Conservation (phyloP, 2,329 filamentous ascomycete species). For the Beauveria bassiana region DNA sequence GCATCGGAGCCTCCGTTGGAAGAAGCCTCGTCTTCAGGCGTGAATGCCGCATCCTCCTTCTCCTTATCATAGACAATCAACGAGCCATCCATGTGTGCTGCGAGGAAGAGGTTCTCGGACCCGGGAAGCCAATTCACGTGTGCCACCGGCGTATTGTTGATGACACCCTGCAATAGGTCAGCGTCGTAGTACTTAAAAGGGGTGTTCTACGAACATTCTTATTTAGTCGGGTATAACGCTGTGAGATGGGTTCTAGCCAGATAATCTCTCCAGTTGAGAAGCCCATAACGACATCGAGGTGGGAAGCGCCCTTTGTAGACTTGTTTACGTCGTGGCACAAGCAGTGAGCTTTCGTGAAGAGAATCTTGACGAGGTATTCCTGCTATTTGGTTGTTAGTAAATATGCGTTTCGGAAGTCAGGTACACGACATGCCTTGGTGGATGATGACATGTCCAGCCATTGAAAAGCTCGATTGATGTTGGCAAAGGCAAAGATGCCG, state of each 20-base stretch:
- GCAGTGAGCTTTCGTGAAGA: slow-evolving; percentile 95
- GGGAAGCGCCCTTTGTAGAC: slow-evolving; percentile 67
- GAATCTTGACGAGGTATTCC: slow-evolving; percentile 88
- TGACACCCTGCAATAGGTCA: slow-evolving; percentile 55
- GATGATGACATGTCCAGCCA: slow-evolving; percentile 85
- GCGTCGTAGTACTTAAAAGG: not conserved
- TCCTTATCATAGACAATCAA: slow-evolving; percentile 96
- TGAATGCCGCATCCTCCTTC: slow-evolving; percentile 78
- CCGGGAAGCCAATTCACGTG: slow-evolving; percentile 91
- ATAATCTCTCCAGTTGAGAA: slow-evolving; percentile 96
- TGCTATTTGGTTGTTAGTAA: slow-evolving; percentile 38
- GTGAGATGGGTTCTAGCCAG: slow-evolving; percentile 96
- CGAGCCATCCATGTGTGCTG: slow-evolving; percentile 84
- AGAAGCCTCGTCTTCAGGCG: slow-evolving; percentile 53
- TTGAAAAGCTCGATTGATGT: slow-evolving; percentile 90
- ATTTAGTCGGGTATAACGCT: slow-evolving; percentile 91
- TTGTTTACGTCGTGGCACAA: slow-evolving; percentile 89
- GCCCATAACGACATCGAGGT: slow-evolving; percentile 89
- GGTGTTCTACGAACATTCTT: slow-evolving; percentile 61
- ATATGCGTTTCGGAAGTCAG: not conserved
- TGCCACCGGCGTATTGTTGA: slow-evolving; percentile 77
- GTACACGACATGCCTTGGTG: slow-evolving; percentile 46
- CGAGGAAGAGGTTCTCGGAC: slow-evolving; percentile 87
- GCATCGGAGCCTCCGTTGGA: slow-evolving; percentile 50
- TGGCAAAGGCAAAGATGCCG: slow-evolving; percentile 85